Conservation (phyloP, 1,284 basidiomycete genomes). For the Rhodotorula sp. region DNA sequence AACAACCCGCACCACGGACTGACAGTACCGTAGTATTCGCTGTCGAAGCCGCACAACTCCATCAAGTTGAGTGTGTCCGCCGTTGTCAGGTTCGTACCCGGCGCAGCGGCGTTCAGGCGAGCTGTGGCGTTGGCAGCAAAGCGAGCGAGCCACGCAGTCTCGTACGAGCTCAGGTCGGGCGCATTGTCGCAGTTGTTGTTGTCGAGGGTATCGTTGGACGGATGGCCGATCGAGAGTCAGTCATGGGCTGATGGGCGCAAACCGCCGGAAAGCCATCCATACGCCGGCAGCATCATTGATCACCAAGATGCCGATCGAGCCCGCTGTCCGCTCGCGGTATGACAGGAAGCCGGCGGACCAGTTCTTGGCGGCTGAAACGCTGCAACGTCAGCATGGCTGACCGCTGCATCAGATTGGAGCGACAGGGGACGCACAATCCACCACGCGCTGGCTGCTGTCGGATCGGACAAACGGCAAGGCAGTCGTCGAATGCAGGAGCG, state of each 20-base stretch:
- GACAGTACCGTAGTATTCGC: constrained; percentile 50
- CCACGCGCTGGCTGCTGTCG: constrained; percentile 61
- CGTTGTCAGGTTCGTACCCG: constrained; percentile 61
- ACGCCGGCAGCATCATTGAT: constrained; percentile 42
- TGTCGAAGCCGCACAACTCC: constrained; percentile 69
- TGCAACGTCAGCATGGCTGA: too few species aligned
- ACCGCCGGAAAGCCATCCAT: too few species aligned
- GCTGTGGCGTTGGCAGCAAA: constrained; percentile 61
- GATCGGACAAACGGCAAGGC: constrained; percentile 64
- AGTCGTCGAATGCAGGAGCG: constrained; percentile 49
- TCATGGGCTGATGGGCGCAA: neutral
- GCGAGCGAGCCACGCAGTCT: constrained; percentile 56
- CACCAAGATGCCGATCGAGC: constrained; percentile 12
- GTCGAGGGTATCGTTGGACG: constrained; percentile 56
- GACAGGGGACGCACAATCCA: constrained; percentile 49
- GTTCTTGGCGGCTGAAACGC: constrained; percentile 3
- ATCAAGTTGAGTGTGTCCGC: constrained; percentile 64
- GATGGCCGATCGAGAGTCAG: neutral
- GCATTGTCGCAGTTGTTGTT: constrained; percentile 53
- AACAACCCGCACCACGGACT: constrained; percentile 74
- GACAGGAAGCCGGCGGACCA: constrained; percentile 42
- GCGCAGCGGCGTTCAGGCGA: constrained; percentile 58
- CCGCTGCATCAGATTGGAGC: too few species aligned
- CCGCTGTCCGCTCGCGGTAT: constrained; percentile 53
- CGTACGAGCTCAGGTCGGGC: constrained; percentile 13